Conservation (phyloP, 2,329 filamentous ascomycete genomes). For the Ramichloridium luteum region DNA sequence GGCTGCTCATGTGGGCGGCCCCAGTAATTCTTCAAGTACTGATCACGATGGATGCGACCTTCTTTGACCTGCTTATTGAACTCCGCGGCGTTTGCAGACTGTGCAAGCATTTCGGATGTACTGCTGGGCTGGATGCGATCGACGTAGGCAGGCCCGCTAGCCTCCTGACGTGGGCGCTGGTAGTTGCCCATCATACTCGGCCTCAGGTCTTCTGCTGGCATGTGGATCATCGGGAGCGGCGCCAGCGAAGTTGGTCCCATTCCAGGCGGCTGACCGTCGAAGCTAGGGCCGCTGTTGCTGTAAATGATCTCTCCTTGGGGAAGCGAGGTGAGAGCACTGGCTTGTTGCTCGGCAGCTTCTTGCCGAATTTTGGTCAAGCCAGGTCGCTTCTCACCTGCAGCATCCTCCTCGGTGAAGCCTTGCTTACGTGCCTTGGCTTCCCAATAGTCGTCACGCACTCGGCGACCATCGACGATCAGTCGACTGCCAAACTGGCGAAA, state of each 20-base stretch:
- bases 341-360: constrained; percentile 56
- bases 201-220: constrained; percentile 64
- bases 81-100: constrained; percentile 79
- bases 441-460: constrained; percentile 97
- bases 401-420: constrained; percentile 92
- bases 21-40: constrained; percentile 75
- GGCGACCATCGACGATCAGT: constrained; percentile 76
- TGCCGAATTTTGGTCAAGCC: constrained; percentile 82
- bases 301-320: constrained; percentile 82
- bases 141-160: constrained; percentile 72
- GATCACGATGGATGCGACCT: constrained; percentile 64
- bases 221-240: constrained; percentile 74
- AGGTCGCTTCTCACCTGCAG: constrained; percentile 89
- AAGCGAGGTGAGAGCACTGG: constrained; percentile 45
- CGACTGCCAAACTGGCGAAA: constrained; percentile 96
- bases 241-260: constrained; percentile 59
- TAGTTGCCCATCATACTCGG: constrained; percentile 73
- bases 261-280: constrained; percentile 26
- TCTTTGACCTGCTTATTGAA: constrained; percentile 77
- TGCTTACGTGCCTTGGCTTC: constrained; percentile 94
- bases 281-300: constrained; percentile 47
- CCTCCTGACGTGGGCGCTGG: constrained; percentile 76
- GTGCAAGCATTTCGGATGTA: constrained; percentile 66
- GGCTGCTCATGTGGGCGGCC: constrained; percentile 64
- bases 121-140: constrained; percentile 70